A percentile compares a stretch with the other conserved stretches of the same genome.
These are phyloP conservation scores for Phaeoacremonium minimum DNA, from an alignment of 2,329 filamentous ascomycete species.

Conservation along the genomic window DNA sequence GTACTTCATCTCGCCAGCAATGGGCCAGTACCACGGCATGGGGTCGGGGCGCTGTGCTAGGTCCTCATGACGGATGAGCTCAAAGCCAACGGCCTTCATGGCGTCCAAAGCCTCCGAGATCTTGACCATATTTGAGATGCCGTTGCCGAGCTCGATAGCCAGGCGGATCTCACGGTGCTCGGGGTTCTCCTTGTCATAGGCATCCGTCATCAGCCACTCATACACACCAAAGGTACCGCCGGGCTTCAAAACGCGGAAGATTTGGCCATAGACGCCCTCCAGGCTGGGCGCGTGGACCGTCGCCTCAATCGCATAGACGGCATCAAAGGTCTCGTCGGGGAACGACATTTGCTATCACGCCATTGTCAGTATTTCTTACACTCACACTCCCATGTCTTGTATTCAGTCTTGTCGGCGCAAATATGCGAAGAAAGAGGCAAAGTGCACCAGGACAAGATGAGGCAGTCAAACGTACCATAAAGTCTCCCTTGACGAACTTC, in stretches of 20 bases:
- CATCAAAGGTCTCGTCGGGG: conserved; percentile 86
- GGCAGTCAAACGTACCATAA: conserved; percentile 67
- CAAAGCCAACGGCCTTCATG: conserved; percentile 84
- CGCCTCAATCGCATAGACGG: conserved; percentile 95
- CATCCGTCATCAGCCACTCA: conserved; percentile 98
- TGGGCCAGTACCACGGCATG: conserved; percentile 90
- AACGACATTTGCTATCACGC: conserved; percentile 81
- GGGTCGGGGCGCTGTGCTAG: conserved; percentile 71
- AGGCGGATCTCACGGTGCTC: conserved; percentile 86
- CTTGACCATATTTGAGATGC: conserved; percentile 96
- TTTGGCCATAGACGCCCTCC: conserved; percentile 89
- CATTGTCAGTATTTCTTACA: conserved; percentile 9
- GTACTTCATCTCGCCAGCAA: conserved; percentile 81
- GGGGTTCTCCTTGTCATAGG: conserved; percentile 85
- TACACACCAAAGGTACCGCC: conserved; percentile 95
- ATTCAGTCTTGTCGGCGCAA: background rate
- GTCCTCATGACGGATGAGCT: conserved; percentile 80
- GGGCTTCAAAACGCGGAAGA: conserved; percentile 92
- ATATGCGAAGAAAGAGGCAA: too few species aligned
- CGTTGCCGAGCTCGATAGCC: conserved; percentile 91
- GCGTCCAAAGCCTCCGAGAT: conserved; percentile 76
- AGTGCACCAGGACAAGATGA: background rate
- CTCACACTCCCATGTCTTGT: too few species aligned
- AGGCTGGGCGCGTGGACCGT: conserved; percentile 91
- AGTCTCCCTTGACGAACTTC: conserved; percentile 89